A percentile compares a stretch with the other conserved stretches of the same genome.
These are phyloP conservation scores for Zymoseptoria crescenta DNA, from an alignment of 2,329 filamentous ascomycete genomes.

Conservation along the genomic window DNA sequence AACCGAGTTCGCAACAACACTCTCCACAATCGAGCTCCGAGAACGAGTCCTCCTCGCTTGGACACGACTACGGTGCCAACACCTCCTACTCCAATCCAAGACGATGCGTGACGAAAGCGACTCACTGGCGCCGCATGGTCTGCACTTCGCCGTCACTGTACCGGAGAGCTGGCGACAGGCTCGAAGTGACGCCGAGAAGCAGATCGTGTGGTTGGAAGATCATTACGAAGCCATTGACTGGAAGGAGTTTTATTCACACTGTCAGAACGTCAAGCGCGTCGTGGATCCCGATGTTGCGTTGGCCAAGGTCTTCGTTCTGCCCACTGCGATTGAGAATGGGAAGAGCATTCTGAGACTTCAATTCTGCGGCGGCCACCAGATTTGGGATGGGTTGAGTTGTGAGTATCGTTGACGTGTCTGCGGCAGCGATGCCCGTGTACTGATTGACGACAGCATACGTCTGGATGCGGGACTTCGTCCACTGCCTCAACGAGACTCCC, in stretches of 20 bases:
- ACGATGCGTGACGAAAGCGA: slow-evolving; percentile 11
- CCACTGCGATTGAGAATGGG: slow-evolving; percentile 22
- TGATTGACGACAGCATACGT: slow-evolving; percentile 24
- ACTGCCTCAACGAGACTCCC: slow-evolving; percentile 29
- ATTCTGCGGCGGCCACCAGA: slow-evolving; percentile 38
- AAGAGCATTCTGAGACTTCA: slow-evolving; percentile 30
- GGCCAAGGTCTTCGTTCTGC: slow-evolving; percentile 35
- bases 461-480: slow-evolving; percentile 37
- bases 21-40: slow-evolving; percentile 27
- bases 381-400: slow-evolving; percentile 36
- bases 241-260: slow-evolving; percentile 35
- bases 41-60: slow-evolving; percentile 34
- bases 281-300: slow-evolving; percentile 32
- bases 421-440: neutral
- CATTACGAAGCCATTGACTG: slow-evolving; percentile 29
- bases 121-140: slow-evolving; percentile 10
- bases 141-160: slow-evolving; percentile 32
- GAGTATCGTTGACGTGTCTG: neutral
- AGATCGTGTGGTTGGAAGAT: slow-evolving; percentile 35
- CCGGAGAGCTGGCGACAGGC: slow-evolving; percentile 25
- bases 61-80: slow-evolving; percentile 32
- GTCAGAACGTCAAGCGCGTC: slow-evolving; percentile 34
- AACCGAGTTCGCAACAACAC: slow-evolving; percentile 28
- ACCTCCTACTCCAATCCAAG: slow-evolving; percentile 33
- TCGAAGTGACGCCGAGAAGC: slow-evolving; percentile 23